Evolutionary conservation across 129 eudicot species (phyloP).

Genomic region (Helichrysum umbraculigerum): DNA sequence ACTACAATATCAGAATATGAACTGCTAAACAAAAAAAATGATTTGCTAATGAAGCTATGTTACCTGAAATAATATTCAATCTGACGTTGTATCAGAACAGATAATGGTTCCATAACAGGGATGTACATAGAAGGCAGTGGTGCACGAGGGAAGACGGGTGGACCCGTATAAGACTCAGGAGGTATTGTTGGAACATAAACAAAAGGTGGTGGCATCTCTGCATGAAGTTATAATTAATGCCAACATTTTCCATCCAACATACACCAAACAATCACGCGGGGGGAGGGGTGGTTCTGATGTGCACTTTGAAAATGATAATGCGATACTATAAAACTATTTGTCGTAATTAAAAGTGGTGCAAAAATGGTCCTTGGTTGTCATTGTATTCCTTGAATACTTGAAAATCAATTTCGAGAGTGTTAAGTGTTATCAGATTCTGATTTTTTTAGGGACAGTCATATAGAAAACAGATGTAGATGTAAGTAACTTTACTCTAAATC

Average conservation of each 20-base stretch:
- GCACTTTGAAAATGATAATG: not conserved
- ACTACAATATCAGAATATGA: not conserved
- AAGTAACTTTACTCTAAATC: not conserved
- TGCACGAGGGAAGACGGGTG: constrained; percentile 41
- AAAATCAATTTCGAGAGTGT: not conserved
- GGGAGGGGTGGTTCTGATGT: not conserved
- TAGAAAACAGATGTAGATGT: not conserved
- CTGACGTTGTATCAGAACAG: constrained; percentile 46
- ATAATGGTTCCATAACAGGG: constrained; percentile 41
- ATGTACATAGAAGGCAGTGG: constrained; percentile 25
- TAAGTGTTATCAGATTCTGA: not conserved
- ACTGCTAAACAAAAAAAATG: not conserved
- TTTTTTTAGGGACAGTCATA: not conserved
- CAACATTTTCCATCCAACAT: not conserved
- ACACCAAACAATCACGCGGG: not conserved
- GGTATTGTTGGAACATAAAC: constrained; percentile 51
- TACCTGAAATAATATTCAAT: constrained; percentile 85
- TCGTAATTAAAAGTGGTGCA: not conserved
- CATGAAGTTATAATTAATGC: constrained; percentile 20
- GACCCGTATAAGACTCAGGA: constrained; percentile 43
- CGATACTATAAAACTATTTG: not conserved
- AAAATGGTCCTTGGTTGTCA: not conserved
- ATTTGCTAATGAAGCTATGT: not conserved
- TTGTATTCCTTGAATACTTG: not conserved
- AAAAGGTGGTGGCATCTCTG: constrained; percentile 54